Conservation (phyloP, 306 rosid genomes). For the Aeschynomene evenia region DNA sequence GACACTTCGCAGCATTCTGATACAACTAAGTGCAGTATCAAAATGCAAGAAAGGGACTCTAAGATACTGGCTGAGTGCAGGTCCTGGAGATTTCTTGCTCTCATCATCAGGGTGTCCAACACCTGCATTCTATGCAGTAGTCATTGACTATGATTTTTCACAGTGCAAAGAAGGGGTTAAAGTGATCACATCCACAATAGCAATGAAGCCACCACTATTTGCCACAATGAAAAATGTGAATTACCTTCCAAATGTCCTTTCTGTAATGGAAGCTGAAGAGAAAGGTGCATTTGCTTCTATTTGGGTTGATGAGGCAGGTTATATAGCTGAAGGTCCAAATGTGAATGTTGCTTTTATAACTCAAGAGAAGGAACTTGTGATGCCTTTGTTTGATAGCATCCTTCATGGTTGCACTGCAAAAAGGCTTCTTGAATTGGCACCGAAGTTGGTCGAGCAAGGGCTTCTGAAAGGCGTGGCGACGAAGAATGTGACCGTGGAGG, state of each 20-base stretch:
- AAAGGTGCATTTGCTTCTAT: slow-evolving; percentile 73
- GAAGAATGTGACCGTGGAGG: slow-evolving; percentile 49
- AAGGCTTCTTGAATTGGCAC: slow-evolving; percentile 75
- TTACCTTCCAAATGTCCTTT: slow-evolving; percentile 84
- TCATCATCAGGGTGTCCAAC: slow-evolving; percentile 55
- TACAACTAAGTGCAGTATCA: slow-evolving; percentile 72
- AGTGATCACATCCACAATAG: slow-evolving; percentile 68
- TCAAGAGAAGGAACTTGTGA: slow-evolving; percentile 70
- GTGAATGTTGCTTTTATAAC: slow-evolving; percentile 86
- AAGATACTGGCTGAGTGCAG: slow-evolving; percentile 87
- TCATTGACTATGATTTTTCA: slow-evolving; percentile 51
- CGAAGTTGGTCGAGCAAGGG: slow-evolving; percentile 66
- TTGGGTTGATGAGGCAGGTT: slow-evolving; percentile 87
- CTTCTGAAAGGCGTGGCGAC: slow-evolving; percentile 49
- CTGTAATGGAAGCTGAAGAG: slow-evolving; percentile 84
- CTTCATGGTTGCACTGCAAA: slow-evolving; percentile 72
- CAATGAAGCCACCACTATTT: slow-evolving; percentile 71
- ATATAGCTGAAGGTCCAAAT: slow-evolving; percentile 93
- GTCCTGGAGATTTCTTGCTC: slow-evolving; percentile 88
- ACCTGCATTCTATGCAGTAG: slow-evolving; percentile 88
- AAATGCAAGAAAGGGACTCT: slow-evolving; percentile 73
- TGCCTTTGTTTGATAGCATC: slow-evolving; percentile 74
- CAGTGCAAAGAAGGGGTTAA: slow-evolving; percentile 84
- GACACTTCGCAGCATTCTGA: slow-evolving; percentile 73
- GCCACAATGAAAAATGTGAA: slow-evolving; percentile 85